Base-by-base conservation (phyloP, 768 basidiomycete species). In the Tulasnella sp. region DNA sequence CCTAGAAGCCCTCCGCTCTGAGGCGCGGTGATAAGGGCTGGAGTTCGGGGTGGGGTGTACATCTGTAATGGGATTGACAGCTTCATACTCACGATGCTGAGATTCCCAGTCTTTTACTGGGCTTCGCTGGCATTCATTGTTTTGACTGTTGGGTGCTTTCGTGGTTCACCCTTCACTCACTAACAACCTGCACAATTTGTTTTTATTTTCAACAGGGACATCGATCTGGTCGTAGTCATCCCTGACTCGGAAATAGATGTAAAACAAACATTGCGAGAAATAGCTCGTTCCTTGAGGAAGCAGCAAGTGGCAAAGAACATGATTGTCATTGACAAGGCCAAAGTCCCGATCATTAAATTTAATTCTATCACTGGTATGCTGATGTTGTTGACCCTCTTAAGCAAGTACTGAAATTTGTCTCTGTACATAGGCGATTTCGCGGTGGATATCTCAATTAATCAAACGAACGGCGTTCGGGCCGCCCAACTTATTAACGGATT, bases 321-420 rank as follows among this genome's bases (percentile, higher is more conserved):
- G 51, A 91, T 92, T 39, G 91, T 98, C 83, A 95, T 99, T 80
- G 91, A 92, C 39, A 95, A 91, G 86, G 96, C 98, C 75, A 93
- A 91, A 85, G 96, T 99, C 9, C 98, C 98, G 40, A 98, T 99
- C 83, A 88, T 99, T 84, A 99, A 99, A 85, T 98, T 99, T 83
- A 86, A 93, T 77, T 95, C 96, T 2, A 88, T 86, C 11, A 89
- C 91, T 79, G 96, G 87, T 83, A 79, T 16, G 29, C 16, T 13
- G 29, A 74, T 77, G 77, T 81, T 67, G 18, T 82, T 0, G 82
- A 84, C 42, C 84, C 86, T 40, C 44, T 57, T 61, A 15, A 35
- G 73, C 35, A 48, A 26, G 39, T 16, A n/a, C 13, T 57, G n/a
- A 51, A 72, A 35, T 70, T 67, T 44, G 2, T 39, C 40, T n/a